A percentile compares a stretch with the other conserved stretches of the same genome.
Evolutionary conservation across 148 eudicot species (phyloP).

Genomic region (Camellia sinensis): DNA sequence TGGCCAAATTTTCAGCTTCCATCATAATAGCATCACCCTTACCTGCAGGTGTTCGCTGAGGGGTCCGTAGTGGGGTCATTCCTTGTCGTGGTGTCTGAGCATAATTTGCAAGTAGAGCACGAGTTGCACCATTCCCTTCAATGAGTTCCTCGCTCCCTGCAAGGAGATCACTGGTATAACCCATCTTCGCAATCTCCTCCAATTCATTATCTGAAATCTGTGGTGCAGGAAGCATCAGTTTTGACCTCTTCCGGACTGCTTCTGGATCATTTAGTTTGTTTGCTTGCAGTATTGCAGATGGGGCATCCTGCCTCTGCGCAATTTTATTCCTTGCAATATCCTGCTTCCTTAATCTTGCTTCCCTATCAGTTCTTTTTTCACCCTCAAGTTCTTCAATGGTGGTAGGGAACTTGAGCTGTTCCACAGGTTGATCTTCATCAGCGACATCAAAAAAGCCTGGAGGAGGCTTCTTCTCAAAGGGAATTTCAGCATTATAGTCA

Average conservation of each 20-base stretch:
- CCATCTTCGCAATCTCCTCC: constrained; percentile 88
- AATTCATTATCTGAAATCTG: constrained; percentile 83
- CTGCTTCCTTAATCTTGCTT: constrained; percentile 85
- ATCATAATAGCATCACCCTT: constrained; percentile 97
- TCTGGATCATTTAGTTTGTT: constrained; percentile 91
- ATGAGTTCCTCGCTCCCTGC: constrained; percentile 71
- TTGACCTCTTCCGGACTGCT: constrained; percentile 76
- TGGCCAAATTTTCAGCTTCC: constrained; percentile 94
- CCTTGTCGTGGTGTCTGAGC: constrained; percentile 93
- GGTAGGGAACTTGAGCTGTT: constrained; percentile 77
- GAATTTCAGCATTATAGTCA: constrained; percentile 93
- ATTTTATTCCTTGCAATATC: constrained; percentile 84
- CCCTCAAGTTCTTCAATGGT: constrained; percentile 93
- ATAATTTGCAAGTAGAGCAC: constrained; percentile 86
- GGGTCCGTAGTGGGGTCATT: constrained; percentile 89
- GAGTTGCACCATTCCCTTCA: constrained; percentile 95
- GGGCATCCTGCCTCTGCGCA: constrained; percentile 81
- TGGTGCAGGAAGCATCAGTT: constrained; percentile 87
- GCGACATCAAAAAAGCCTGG: constrained; percentile 80
- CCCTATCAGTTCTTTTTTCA: constrained; percentile 80
- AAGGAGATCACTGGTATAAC: constrained; percentile 63
- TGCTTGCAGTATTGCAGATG: constrained; percentile 79
- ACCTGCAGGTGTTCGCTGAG: constrained; percentile 97
- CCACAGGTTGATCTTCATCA: constrained; percentile 70
- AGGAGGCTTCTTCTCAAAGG: constrained; percentile 91